Evolutionary conservation across 768 basidiomycete species (phyloP).

Genomic region (Pilatotrama ljubarskyi): DNA sequence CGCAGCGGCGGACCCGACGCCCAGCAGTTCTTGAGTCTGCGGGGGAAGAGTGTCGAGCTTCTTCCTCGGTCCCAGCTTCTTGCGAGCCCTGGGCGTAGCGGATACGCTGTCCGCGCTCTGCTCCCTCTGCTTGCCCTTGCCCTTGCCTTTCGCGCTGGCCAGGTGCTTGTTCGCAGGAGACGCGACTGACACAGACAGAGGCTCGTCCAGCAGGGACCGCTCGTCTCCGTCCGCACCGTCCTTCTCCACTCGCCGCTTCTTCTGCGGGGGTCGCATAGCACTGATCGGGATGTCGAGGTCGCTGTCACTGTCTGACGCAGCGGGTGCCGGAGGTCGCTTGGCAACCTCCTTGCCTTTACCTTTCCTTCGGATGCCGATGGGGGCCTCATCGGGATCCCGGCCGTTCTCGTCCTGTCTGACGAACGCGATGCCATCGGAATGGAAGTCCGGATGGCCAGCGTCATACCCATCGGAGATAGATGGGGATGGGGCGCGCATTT

Average conservation of each 20-base stretch:
- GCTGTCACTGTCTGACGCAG: conserved; percentile 59
- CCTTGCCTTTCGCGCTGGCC: conserved; percentile 51
- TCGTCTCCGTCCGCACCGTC: conserved; percentile 52
- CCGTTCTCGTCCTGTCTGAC: conserved; percentile 55
- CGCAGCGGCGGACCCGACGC: conserved; percentile 50
- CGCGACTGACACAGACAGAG: conserved; percentile 31
- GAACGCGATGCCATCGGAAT: conserved; percentile 18
- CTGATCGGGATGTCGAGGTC: conserved; percentile 51
- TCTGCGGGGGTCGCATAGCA: conserved; percentile 48
- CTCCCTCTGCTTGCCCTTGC: conserved; percentile 56
- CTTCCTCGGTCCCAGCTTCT: conserved; percentile 56
- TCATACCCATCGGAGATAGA: conserved; percentile 34
- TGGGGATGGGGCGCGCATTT: conserved; percentile 38
- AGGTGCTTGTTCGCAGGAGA: conserved; percentile 32
- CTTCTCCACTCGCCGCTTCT: conserved; percentile 64
- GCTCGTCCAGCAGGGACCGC: conserved; percentile 39
- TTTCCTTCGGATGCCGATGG: conserved; percentile 29
- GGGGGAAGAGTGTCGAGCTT: conserved; percentile 51
- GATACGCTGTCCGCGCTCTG: conserved; percentile 60
- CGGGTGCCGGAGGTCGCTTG: conserved; percentile 51
- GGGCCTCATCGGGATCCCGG: conserved; percentile 54
- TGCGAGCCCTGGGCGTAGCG: conserved; percentile 54
- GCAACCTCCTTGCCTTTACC: conserved; percentile 47
- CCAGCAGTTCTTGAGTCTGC: conserved; percentile 52
- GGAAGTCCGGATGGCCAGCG: conserved; percentile 20